Base-by-base conservation (phyloP, 306 rosid genomes). In the Argentina anserina region DNA sequence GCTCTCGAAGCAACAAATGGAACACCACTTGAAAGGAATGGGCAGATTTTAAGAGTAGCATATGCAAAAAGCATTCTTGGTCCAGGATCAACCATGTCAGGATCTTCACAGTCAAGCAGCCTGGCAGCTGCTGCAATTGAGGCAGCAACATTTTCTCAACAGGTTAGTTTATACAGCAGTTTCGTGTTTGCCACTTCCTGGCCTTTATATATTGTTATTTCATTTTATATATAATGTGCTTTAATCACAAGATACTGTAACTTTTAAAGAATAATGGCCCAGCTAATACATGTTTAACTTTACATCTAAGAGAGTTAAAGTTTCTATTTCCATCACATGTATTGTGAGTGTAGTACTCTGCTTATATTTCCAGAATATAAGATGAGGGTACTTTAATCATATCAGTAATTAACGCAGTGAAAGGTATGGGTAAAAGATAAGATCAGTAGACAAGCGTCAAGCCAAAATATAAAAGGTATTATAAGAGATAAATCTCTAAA, bases 71-170 rank as follows among this genome's bases (percentile, higher is more conserved):
- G 98, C 75, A 82, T 87, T 71, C 90, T 94, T 43, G 98, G 97
- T 75, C 95, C 91, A 40, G 96, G 97, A 75, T 84, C 96, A 42
- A 96, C 92, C 71, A 34, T 87, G 59, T 77, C 97, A 2, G 97
- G 96, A 81, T 65, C 87, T 69, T 84, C 96, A 75, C 98, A 94
- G 82, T 89, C 97, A 36, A 94, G 96, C 84, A 94, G 95, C 76
- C 88, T 94, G 74, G 98, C 98, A 42, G 97, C 98, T 67, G 97
- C 98, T 73, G 98, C 98, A 72, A 94, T 94, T 76, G 98, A 94
- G 87, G 98, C 98, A 64, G 98, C 98, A 3, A 79, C 98, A 64
- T 94, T 94, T 84, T 75, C 98, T 71, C 97, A 94, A 72, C 98
- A 94, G 96, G 98, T 94, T 55, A 9, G 21, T 45, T 43, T 67